Evolutionary conservation across 768 basidiomycete genomes (phyloP), one percentile per base, ranked within the genome.

Genomic region (Tephrocybe sp.): DNA sequence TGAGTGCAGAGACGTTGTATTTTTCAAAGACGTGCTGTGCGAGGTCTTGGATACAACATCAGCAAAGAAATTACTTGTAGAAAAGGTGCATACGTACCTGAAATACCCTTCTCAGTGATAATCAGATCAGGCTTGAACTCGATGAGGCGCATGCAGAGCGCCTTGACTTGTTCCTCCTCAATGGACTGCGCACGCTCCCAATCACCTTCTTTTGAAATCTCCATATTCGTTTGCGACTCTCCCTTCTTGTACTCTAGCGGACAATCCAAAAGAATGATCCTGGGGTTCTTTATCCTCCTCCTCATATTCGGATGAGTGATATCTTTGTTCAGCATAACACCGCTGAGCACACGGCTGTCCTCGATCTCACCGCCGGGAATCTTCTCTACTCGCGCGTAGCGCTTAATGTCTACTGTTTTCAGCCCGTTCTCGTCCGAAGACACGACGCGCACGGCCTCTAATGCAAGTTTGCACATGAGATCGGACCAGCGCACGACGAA

Each of bases 201-300:
- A 65, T 99, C 95, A 16, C 77, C 76, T 73, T 95, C 95, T 70
- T 92, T 92, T 39, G 85, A 86, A 58, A 98, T 93, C 72, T 98
- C 96, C 79, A 98, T 98, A 67, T 98, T 97, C 53, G 97, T 98
- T 71, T 99, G 97, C 50, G 80, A 84, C 75, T 98, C 97, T 22
- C 96, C 96, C 77, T 98, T 98, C 75, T 98, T 99, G 75, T 99
- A 98, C 73, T 98, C 96, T 50, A 98, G 71, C 9, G 95, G 94
- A 67, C 95, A 98, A 67, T 97, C 94, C 35, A 98, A 72, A 35
- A 98, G 70, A 19, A 98, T 73, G 43, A 99, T 89, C 11, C 95
- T 72, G 3, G 96, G 97, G 57, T 92, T 89, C 54, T 76, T 80
- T 66, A 98, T 98, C 58, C 92, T 76, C 50, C 97, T 69, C 48